Percentiles rank a stretch among this genome's conserved stretches.
phyloP scores from a whole-genome alignment of 2,329 filamentous ascomycete species.

The Talaromyces sp. region DNA sequence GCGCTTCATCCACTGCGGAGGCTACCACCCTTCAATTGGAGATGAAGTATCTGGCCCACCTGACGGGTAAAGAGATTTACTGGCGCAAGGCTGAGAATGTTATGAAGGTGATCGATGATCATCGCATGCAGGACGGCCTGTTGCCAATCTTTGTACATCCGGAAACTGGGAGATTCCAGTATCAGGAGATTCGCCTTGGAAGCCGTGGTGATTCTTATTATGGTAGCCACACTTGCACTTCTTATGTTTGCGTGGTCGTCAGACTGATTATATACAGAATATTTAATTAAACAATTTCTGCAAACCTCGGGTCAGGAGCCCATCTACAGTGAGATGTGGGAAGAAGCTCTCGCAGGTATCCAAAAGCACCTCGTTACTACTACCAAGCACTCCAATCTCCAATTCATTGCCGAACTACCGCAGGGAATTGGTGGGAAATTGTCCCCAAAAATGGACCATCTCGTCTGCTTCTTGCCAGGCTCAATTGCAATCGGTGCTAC shows the following conservation, averaged over 20 bases:
- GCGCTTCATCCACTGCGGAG: slow-evolving; percentile 90
- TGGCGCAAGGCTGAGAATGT: slow-evolving; percentile 90
- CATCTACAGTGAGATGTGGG: slow-evolving; percentile 88
- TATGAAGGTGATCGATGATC: slow-evolving; percentile 83
- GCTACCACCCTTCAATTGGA: slow-evolving; percentile 88
- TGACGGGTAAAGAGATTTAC: slow-evolving; percentile 86
- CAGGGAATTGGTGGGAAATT: slow-evolving; percentile 61
- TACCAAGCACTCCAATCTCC: slow-evolving; percentile 71
- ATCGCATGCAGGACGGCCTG: slow-evolving; percentile 71
- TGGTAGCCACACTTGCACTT: slow-evolving; percentile 9
- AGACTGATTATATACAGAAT: no score
- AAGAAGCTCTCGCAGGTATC: slow-evolving; percentile 74
- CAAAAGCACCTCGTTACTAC: slow-evolving; percentile 91
- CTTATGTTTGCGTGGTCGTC: slow-evolving; percentile 32
- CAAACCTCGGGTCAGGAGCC: slow-evolving; percentile 47
- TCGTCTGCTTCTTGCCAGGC: slow-evolving; percentile 94
- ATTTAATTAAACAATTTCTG: no score
- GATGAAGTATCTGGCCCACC: slow-evolving; percentile 91
- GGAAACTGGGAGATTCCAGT: slow-evolving; percentile 69
- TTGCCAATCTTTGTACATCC: slow-evolving; percentile 88
- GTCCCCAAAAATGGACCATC: slow-evolving; percentile 91
- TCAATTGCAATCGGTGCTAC: slow-evolving; percentile 88
- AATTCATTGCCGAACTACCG: slow-evolving; percentile 83
- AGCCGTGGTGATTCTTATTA: slow-evolving; percentile 97
- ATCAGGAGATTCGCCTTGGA: slow-evolving; percentile 81